Evolutionary conservation across 768 basidiomycete genomes (phyloP), one percentile per base, ranked within the genome.

Genomic region (Fomitopsis serialis): DNA sequence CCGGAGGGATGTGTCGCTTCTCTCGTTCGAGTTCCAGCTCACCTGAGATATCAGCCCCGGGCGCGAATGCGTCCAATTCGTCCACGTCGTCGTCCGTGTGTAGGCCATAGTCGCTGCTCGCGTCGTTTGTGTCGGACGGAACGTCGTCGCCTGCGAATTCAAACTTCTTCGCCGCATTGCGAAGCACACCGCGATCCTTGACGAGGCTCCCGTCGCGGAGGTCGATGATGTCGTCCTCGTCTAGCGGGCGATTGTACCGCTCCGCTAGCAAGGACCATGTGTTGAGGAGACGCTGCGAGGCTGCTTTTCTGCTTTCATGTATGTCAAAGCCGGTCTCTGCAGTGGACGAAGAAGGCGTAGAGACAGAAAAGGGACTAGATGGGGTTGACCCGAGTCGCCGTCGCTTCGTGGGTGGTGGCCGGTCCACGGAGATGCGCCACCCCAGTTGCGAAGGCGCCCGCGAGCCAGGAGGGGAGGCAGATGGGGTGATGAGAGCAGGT

Each of bases 181-280:
- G 77, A 40, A 87, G 69, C 3, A 87, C 77, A 1, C 89, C 89
- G 54, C 86, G 79, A 65, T 92, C 86, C 60, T 79, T 81, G 54
- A 88, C 71, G 40, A 92, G 73, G 55, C 78, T 66, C 11, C 75
- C 78, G 11, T 80, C 82, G 51, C 73, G 70, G 2, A 92, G 70
- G 61, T 91, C 85, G 29, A 92, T 74, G 44, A 91, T 84, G 65
- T 92, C 89, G 66, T 92, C 89, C 62, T 91, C 84, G 58, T 88
- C 86, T 36, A 89, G 69, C 42, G 77, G 75, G 48, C 79, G 76
- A 32, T 78, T 75, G 63, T 90, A 86, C 23, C 86, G 78, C 45
- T 85, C 80, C 2, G 79, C 87, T 3, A 92, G 78, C 48, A 79
- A 74, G 24, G 78, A 73, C 89, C 89, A 90, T 13, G 79, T 71